Base-by-base conservation (phyloP, 306 rosid species). In the Oxytropis ochrocephala region DNA sequence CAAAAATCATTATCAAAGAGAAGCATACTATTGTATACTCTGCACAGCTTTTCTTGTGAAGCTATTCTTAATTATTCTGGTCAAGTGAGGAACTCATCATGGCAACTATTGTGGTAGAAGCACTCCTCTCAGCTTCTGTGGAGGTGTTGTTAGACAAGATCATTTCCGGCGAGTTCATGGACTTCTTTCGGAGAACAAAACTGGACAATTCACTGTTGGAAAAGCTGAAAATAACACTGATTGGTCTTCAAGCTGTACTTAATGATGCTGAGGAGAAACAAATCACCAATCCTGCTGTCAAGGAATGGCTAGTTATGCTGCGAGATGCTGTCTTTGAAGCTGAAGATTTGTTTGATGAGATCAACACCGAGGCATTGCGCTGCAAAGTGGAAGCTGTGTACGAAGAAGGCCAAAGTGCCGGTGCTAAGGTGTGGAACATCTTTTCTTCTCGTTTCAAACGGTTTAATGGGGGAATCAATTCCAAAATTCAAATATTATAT, bases 341-440 rank as follows among this genome's bases (percentile, higher is more conserved):
- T n/a, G n/a, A n/a, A n/a, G n/a, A n/a, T n/a, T n/a, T n/a, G n/a
- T n/a, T n/a, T n/a, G n/a, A n/a, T n/a, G n/a, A n/a, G n/a, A n/a
- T n/a, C n/a, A n/a, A n/a, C n/a, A n/a, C n/a, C n/a, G n/a, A n/a
- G n/a, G n/a, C n/a, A n/a, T n/a, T n/a, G n/a, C n/a, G n/a, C n/a
- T n/a, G n/a, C n/a, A n/a, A n/a, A n/a, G n/a, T n/a, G n/a, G n/a
- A n/a, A n/a, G n/a, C n/a, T n/a, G n/a, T n/a, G n/a, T n/a, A n/a
- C n/a, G n/a, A n/a, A n/a, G n/a, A n/a, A 38, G 56, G 39, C 30
- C 38, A 54, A 54, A 4, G 71, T 18, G 6, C 2, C 18, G 13
- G 49, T 0, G 54, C 41, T 30, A 50, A 77, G 80, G 80, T 82
- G 66, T 62, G 75, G 75, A 82, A 74, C 16, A 3, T 60, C 67